Base-by-base conservation (phyloP, 2,329 filamentous ascomycete genomes). In the Bertia moriformis region DNA sequence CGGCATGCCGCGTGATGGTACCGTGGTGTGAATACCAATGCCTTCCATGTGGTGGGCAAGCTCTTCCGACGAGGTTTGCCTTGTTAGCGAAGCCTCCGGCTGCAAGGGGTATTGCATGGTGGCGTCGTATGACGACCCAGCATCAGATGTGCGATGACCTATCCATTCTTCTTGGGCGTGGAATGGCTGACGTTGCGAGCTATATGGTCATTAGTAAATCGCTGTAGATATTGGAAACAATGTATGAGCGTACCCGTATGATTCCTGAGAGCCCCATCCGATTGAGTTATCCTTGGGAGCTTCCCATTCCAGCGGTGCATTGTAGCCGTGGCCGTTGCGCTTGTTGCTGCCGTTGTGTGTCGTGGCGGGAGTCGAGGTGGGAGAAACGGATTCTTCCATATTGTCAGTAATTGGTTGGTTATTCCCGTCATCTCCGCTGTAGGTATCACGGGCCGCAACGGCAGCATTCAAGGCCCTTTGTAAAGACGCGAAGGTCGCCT, bases 381-480 rank as follows among this genome's bases (percentile, higher is more conserved):
- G 24, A n/a, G 24, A 29, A 10, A 29, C 24, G n/a, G 24, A 29
- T 29, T n/a, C 24, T 29, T n/a, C 24, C 10, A 29, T n/a, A 29
- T n/a, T 29, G 24, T 29, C n/a, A n/a, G 10, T n/a, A n/a, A 10
- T n/a, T 10, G 10, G 10, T 29, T n/a, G 24, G n/a, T 29, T n/a
- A 10, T 29, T 10, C 24, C n/a, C 24, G 24, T n/a, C n/a, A 10
- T 29, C 24, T 10, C 24, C n/a, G 24, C 24, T n/a, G 24, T 29
- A 29, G 24, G 13, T 33, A 14, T 37, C 51, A 17, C 56, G 56
- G 38, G 57, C 58, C 37, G 58, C 57, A 40, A 57, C 57, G 10
- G 60, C 59, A 29, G 58, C 57, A 41, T 55, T 57, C 38, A 63
- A 50, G n/a, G 60, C 59, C 41, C 60, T 50, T 44, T 63, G 60